Evolutionary conservation across 441 rosid species (phyloP).

Genomic region (Euphorbia celastroides): DNA sequence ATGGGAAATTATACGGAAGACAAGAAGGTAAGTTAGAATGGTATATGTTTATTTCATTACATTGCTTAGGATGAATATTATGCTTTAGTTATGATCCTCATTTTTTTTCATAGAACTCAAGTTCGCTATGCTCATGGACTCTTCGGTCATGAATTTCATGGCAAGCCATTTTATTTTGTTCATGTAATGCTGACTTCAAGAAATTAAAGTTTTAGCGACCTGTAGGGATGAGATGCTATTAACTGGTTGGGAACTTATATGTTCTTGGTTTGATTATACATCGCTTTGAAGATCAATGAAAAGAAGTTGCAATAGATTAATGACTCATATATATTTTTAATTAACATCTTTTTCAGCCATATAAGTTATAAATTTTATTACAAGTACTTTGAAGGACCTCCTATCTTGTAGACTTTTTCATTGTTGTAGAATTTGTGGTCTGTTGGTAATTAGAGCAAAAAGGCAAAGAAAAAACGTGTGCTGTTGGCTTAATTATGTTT

Average conservation of each 20-base stretch:
- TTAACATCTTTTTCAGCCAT: background rate
- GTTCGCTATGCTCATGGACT: background rate
- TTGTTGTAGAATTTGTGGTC: background rate
- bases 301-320: background rate
- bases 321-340: background rate
- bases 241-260: background rate
- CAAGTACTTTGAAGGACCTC: background rate
- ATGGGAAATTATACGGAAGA: slow-evolving; percentile 31
- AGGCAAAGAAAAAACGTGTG: background rate
- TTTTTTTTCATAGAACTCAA: background rate
- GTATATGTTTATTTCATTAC: slow-evolving; percentile 8
- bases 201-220: background rate
- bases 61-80: slow-evolving; percentile 5
- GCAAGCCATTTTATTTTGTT: background rate
- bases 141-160: background rate
- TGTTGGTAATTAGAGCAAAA: background rate
- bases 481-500: background rate
- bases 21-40: slow-evolving; percentile 43
- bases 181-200: background rate
- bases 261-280: background rate
- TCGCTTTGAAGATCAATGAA: background rate
- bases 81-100: slow-evolving; percentile 1
- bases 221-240: no score
- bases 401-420: background rate
- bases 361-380: background rate